Conservation (phyloP, 2,329 filamentous ascomycete species). For the Curvularia sp. region DNA sequence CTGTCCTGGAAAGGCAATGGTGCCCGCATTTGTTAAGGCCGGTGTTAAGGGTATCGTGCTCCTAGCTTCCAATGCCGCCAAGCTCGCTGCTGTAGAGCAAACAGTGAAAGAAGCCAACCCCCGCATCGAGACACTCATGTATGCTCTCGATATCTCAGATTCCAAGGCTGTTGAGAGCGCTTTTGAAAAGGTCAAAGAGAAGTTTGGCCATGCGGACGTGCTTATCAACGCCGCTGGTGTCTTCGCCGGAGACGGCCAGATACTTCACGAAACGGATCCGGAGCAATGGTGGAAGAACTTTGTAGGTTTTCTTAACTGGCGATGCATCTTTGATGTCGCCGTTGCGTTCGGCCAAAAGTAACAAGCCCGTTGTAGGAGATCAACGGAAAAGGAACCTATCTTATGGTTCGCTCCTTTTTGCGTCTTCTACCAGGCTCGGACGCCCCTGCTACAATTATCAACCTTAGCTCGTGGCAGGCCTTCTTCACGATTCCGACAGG, state of each 20-base stretch:
- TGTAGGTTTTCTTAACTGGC: constrained; percentile 13
- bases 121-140: constrained; percentile 39
- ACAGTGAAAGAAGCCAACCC: constrained; percentile 40
- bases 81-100: constrained; percentile 34
- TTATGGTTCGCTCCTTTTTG: constrained; percentile 44
- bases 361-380: constrained; percentile 33
- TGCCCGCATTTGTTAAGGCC: constrained; percentile 47
- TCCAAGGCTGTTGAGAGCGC: constrained; percentile 24
- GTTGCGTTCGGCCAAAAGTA: neutral
- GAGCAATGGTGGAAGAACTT: constrained; percentile 30
- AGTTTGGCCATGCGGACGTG: constrained; percentile 29
- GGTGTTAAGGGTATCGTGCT: constrained; percentile 46
- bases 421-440: constrained; percentile 25
- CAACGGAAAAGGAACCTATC: constrained; percentile 46
- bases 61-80: constrained; percentile 36
- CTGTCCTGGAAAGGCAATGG: constrained; percentile 31
- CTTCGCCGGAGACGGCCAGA: constrained; percentile 19
- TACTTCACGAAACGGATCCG: constrained; percentile 27
- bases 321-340: neutral
- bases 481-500: constrained; percentile 20
- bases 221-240: constrained; percentile 29
- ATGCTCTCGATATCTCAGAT: constrained; percentile 40
- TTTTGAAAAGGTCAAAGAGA: constrained; percentile 24
- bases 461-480: constrained; percentile 18
- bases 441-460: constrained; percentile 32